These are phyloP conservation scores for Royoungia palumana DNA, from an alignment of 768 basidiomycete genomes.

Conservation along the genomic window DNA sequence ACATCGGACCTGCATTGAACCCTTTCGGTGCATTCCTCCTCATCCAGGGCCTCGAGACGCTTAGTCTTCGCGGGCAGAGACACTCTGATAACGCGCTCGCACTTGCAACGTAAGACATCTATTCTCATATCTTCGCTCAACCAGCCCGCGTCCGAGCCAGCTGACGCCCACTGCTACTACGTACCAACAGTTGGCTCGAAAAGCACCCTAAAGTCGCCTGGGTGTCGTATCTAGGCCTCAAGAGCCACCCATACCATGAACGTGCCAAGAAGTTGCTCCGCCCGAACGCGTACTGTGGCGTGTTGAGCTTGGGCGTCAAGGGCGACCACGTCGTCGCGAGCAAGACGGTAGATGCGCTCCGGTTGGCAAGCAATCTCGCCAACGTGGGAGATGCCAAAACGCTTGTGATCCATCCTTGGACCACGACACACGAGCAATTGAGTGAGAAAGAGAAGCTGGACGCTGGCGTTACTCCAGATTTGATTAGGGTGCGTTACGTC, in stretches of 20 bases:
- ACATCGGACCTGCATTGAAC: conserved; percentile 50
- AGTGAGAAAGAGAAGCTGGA: conserved; percentile 43
- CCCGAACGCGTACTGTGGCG: conserved; percentile 57
- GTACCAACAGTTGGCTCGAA: conserved; percentile 46
- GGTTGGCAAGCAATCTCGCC: conserved; percentile 67
- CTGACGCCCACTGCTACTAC: background rate
- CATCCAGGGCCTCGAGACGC: conserved; percentile 59
- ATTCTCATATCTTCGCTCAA: background rate
- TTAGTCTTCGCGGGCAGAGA: conserved; percentile 55
- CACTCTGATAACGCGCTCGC: conserved; percentile 56
- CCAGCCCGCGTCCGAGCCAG: background rate
- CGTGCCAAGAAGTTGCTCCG: conserved; percentile 57
- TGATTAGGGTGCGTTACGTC: conserved; percentile 46
- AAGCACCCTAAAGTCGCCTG: conserved; percentile 64
- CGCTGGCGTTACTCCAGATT: conserved; percentile 52
- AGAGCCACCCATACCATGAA: conserved; percentile 55
- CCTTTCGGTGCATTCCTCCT: conserved; percentile 60
- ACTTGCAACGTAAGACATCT: conserved; percentile 39
- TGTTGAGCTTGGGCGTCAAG: conserved; percentile 75
- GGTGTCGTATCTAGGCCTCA: conserved; percentile 77
- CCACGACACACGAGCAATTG: conserved; percentile 61
- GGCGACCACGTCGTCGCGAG: conserved; percentile 51
- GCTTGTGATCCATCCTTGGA: conserved; percentile 56
- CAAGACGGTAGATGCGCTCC: conserved; percentile 65
- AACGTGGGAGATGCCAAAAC: conserved; percentile 70